phyloP scores from a whole-genome alignment of 441 rosid species.

The Raphanus hybrid region DNA sequence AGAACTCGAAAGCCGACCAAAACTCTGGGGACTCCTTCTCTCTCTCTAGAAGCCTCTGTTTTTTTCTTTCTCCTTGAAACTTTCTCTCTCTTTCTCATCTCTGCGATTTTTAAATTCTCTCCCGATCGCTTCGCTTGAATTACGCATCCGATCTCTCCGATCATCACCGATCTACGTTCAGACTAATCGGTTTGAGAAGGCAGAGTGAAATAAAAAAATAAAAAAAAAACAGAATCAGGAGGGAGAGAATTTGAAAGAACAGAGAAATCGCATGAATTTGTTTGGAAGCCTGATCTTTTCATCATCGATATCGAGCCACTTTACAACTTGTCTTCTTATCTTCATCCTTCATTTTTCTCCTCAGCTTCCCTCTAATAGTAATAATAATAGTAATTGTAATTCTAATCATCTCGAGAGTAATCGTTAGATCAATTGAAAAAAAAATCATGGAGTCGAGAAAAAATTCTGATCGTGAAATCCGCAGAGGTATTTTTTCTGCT shows the following conservation, averaged over 20 bases:
- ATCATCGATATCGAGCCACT: constrained; percentile 61
- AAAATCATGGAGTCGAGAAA: too few species aligned
- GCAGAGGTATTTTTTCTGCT: too few species aligned
- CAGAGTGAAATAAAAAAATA: constrained; percentile 17
- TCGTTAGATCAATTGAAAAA: too few species aligned
- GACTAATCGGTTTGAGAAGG: background rate
- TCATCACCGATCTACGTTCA: constrained; percentile 33
- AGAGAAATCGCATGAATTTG: constrained; percentile 77
- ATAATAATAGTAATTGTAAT: too few species aligned
- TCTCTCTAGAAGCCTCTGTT: background rate
- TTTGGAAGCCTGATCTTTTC: background rate
- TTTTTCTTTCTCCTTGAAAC: background rate
- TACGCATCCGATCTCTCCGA: constrained; percentile 24
- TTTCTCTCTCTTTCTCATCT: constrained; percentile 17
- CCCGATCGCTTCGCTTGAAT: constrained; percentile 10
- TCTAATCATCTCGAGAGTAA: too few species aligned
- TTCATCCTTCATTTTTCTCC: constrained; percentile 33
- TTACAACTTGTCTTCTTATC: constrained; percentile 71
- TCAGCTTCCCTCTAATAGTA: too few species aligned
- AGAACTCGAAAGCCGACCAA: background rate
- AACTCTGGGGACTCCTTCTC: background rate
- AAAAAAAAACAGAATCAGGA: background rate
- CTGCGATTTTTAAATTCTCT: constrained; percentile 19
- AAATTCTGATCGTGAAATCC: too few species aligned
- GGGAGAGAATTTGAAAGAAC: background rate